Evolutionary conservation across 495 filamentous ascomycete species (phyloP).

Genomic region (Choiromyces venosus): DNA sequence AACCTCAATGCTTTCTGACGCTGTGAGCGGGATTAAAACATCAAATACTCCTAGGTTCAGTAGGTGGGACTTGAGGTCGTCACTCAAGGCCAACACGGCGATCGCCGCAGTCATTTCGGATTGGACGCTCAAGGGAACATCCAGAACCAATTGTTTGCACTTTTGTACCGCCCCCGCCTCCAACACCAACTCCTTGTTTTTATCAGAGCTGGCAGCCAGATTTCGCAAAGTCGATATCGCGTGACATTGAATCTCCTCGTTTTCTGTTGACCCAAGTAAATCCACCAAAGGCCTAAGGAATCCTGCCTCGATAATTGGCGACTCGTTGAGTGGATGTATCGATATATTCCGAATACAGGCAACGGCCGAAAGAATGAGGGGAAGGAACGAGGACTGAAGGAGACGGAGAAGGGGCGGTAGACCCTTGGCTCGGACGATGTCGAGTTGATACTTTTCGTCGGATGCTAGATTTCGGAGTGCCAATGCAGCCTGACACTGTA

Average conservation of each 20-base stretch:
- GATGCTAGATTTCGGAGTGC: slow-evolving; percentile 93
- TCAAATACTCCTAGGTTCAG: slow-evolving; percentile 94
- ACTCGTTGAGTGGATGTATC: slow-evolving; percentile 97
- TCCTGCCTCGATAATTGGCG: slow-evolving; percentile 97
- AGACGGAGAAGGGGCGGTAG: slow-evolving; percentile 78
- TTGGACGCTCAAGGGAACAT: slow-evolving; percentile 89
- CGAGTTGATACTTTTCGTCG: slow-evolving; percentile 96
- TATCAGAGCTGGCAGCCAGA: slow-evolving; percentile 89
- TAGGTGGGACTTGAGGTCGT: slow-evolving; percentile 87
- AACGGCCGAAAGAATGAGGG: slow-evolving; percentile 92
- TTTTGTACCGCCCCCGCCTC: slow-evolving; percentile 97
- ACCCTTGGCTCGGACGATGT: slow-evolving; percentile 85
- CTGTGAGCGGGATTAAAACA: slow-evolving; percentile 89
- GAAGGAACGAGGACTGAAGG: slow-evolving; percentile 88
- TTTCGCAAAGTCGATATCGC: slow-evolving; percentile 96
- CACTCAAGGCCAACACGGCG: slow-evolving; percentile 91
- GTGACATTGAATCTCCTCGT: slow-evolving; percentile 98
- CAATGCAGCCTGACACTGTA: slow-evolving; percentile 94
- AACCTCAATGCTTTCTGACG: slow-evolving; percentile 92
- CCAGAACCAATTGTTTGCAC: slow-evolving; percentile 91
- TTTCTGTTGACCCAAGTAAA: slow-evolving; percentile 87
- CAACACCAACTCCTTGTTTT: slow-evolving; percentile 92
- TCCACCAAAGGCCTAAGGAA: slow-evolving; percentile 92
- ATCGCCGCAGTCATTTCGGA: slow-evolving; percentile 99
- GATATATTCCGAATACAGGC: slow-evolving; percentile 98